Conservation (phyloP, 164 flowering plant species). For the Magnolia officinalis region DNA sequence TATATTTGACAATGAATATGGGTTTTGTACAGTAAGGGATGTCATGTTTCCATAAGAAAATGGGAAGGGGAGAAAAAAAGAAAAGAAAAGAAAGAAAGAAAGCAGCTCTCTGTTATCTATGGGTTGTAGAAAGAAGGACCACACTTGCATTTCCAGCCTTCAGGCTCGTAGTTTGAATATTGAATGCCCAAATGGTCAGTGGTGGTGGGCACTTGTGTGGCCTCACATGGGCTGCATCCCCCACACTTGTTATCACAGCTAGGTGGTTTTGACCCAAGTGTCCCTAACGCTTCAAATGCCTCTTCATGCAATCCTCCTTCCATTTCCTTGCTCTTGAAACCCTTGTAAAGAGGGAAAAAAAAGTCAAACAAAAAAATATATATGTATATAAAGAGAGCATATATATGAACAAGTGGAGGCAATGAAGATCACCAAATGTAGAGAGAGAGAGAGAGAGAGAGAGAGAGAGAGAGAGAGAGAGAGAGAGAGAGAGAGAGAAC, state of each 20-base stretch:
- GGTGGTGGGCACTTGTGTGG: slow-evolving; percentile 51
- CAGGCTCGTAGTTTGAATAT: slow-evolving; percentile 59
- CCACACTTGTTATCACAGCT: slow-evolving; percentile 51
- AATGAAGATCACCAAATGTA: neutral
- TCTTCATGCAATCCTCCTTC: slow-evolving; percentile 10
- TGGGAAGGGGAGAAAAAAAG: neutral
- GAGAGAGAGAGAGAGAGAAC: slow-evolving; percentile 9
- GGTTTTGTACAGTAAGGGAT: neutral
- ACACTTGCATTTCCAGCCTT: slow-evolving; percentile 74
- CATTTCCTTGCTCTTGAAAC: slow-evolving; percentile 4
- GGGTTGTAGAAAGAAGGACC: slow-evolving; percentile 50
- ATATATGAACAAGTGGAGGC: neutral
- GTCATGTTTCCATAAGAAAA: neutral
- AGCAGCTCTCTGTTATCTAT: slow-evolving; percentile 6
- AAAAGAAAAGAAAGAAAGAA: no score
- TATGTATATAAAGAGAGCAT: neutral
- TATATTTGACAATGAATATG: neutral
- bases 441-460: neutral
- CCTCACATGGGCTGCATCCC: slow-evolving; percentile 53
- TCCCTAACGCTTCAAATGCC: slow-evolving; percentile 24
- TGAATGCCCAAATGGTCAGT: slow-evolving; percentile 26
- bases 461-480: neutral
- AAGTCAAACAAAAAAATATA: neutral
- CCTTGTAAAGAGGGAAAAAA: slow-evolving; percentile 8
- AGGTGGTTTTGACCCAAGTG: slow-evolving; percentile 63